These are phyloP conservation scores for Ophiobolus disseminans DNA, from an alignment of 2,329 filamentous ascomycete genomes.

Conservation along the genomic window DNA sequence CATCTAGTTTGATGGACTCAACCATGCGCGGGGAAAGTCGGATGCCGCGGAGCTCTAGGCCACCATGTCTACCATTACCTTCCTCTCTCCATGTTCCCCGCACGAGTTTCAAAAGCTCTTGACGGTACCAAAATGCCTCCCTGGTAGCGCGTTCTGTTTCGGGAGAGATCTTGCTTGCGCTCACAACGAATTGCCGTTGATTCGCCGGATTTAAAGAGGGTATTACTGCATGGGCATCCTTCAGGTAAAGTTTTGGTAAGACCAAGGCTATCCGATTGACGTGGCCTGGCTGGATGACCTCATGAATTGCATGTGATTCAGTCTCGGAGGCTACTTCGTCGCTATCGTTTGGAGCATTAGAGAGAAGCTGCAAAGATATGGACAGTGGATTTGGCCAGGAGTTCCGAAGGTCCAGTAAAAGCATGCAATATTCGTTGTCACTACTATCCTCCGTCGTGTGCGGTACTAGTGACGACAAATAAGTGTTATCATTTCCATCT, in stretches of 20 bases:
- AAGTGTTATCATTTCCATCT: no score
- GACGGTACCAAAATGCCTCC: conserved; percentile 91
- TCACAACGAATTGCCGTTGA: conserved; percentile 93
- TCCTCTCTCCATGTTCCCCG: conserved; percentile 74
- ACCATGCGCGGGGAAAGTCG: conserved; percentile 80
- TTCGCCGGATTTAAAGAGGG: conserved; percentile 80
- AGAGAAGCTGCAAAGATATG: conserved; percentile 64
- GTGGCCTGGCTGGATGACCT: conserved; percentile 63
- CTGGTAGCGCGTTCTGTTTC: conserved; percentile 78
- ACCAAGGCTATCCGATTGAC: conserved; percentile 79
- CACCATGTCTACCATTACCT: conserved; percentile 64
- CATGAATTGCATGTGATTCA: conserved; percentile 41
- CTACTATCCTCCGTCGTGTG: conserved; percentile 51
- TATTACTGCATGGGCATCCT: conserved; percentile 78
- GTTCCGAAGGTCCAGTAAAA: conserved; percentile 86
- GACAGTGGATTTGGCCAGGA: conserved; percentile 83
- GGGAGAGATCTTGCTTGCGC: conserved; percentile 76
- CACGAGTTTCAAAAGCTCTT: conserved; percentile 76
- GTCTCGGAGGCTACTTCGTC: conserved; percentile 10
- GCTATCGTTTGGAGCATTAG: conserved; percentile 16
- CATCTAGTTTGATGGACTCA: conserved; percentile 80
- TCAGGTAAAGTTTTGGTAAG: conserved; percentile 75
- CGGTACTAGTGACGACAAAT: conserved; percentile 53
- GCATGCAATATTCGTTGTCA: conserved; percentile 72
- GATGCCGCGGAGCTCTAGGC: conserved; percentile 78